Evolutionary conservation across 2,329 filamentous ascomycete species (phyloP).

Genomic region (Aspergillus sp.): DNA sequence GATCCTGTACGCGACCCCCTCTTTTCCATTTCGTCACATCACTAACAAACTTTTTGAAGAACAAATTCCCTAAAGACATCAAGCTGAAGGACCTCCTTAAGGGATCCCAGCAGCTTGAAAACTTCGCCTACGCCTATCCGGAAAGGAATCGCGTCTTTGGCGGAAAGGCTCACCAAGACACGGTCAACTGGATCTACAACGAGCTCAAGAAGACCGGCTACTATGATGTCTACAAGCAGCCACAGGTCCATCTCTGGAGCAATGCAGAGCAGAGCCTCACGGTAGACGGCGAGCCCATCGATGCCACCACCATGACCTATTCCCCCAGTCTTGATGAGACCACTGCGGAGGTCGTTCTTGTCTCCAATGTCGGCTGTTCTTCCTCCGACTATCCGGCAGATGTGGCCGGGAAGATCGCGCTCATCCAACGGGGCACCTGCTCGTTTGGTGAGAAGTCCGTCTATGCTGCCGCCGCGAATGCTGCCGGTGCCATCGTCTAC

Average conservation of each 20-base stretch:
- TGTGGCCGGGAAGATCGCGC: slow-evolving; percentile 63
- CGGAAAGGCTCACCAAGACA: slow-evolving; percentile 59
- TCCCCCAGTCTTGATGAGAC: slow-evolving; percentile 50
- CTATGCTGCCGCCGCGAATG: slow-evolving; percentile 67
- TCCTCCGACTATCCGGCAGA: slow-evolving; percentile 60
- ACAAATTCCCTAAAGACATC: slow-evolving; percentile 41
- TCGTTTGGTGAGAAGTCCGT: slow-evolving; percentile 70
- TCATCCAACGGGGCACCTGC: slow-evolving; percentile 70
- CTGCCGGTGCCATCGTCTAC: slow-evolving; percentile 70
- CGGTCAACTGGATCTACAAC: slow-evolving; percentile 61
- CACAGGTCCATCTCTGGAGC: slow-evolving; percentile 61
- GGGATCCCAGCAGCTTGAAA: slow-evolving; percentile 57
- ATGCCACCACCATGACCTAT: slow-evolving; percentile 60
- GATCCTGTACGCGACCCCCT: slow-evolving; percentile 5
- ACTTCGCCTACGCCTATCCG: slow-evolving; percentile 29
- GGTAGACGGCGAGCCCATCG: slow-evolving; percentile 52
- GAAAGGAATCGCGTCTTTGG: slow-evolving; percentile 31
- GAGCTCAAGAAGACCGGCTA: slow-evolving; percentile 47
- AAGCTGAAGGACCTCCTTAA: slow-evolving; percentile 54
- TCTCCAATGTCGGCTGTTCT: slow-evolving; percentile 63
- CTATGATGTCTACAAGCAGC: slow-evolving; percentile 50
- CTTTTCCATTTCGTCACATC: neutral
- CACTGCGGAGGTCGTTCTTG: slow-evolving; percentile 52
- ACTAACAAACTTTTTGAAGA: slow-evolving; percentile 7
- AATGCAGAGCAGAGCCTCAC: slow-evolving; percentile 60